These are phyloP conservation scores for Acanthamoeba healyi DNA, from an alignment of 208 protist genomes.

Conservation along the genomic window DNA sequence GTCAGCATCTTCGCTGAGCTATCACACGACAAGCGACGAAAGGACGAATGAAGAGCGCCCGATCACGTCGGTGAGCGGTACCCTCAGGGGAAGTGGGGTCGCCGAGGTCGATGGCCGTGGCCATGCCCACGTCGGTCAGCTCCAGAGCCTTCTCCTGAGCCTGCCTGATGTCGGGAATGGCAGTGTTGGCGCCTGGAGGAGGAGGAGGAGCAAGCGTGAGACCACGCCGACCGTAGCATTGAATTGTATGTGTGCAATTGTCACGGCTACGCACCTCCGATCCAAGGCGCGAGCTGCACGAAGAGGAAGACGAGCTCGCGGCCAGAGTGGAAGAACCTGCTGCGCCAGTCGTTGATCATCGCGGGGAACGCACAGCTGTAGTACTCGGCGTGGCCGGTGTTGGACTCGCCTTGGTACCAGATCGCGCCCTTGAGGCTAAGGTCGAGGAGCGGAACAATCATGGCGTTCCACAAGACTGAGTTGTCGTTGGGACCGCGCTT, in stretches of 20 bases:
- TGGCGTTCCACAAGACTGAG: slow-evolving; percentile 72
- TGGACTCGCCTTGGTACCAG: slow-evolving; percentile 76
- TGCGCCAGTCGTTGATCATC: slow-evolving; percentile 77
- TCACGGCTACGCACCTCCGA: background rate
- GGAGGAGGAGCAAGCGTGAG: too few species aligned
- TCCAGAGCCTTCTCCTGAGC: slow-evolving; percentile 23
- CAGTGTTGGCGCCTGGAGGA: background rate
- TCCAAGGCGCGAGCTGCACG: slow-evolving; percentile 61
- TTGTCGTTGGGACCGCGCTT: slow-evolving; percentile 4
- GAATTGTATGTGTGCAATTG: background rate
- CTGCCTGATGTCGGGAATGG: slow-evolving; percentile 1
- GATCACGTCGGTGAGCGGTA: background rate
- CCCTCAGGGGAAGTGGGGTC: slow-evolving; percentile 37
- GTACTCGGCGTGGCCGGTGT: slow-evolving; percentile 31
- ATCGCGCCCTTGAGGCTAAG: slow-evolving; percentile 1
- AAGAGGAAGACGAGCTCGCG: slow-evolving; percentile 34
- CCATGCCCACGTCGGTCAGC: slow-evolving; percentile 22
- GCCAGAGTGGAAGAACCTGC: background rate
- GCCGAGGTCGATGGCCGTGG: slow-evolving; percentile 52
- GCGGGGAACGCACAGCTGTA: slow-evolving; percentile 76
- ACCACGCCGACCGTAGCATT: too few species aligned
- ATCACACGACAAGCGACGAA: background rate
- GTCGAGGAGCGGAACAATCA: slow-evolving; percentile 67
- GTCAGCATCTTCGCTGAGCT: too few species aligned
- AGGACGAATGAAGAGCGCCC: background rate